Conservation (phyloP, 257 asterid species). For the Leptodermis oblonga region DNA sequence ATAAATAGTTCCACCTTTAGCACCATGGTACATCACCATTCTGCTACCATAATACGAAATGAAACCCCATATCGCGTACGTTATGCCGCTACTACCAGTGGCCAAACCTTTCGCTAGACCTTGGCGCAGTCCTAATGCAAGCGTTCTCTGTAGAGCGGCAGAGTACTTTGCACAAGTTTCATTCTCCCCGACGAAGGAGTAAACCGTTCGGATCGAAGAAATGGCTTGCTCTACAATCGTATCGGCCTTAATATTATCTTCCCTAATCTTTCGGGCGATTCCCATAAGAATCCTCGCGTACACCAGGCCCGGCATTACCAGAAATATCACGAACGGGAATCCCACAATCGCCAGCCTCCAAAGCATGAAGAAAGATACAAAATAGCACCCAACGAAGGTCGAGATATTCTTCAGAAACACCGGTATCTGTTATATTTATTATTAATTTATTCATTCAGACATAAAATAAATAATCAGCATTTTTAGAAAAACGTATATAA, state of each 20-base stretch:
- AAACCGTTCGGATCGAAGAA: constrained; percentile 76
- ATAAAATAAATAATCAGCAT: not conserved
- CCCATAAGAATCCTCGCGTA: constrained; percentile 67
- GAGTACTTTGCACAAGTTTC: constrained; percentile 46
- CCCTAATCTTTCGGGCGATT: constrained; percentile 54
- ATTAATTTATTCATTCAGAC: not conserved
- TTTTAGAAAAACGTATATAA: no score
- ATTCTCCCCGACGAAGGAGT: constrained; percentile 73
- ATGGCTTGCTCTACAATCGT: constrained; percentile 62
- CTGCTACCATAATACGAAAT: constrained; percentile 81
- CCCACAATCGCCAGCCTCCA: constrained; percentile 76
- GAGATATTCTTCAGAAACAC: constrained; percentile 63
- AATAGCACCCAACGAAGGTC: constrained; percentile 52
- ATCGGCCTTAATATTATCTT: constrained; percentile 63
- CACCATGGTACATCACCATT: no score
- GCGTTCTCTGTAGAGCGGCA: constrained; percentile 63
- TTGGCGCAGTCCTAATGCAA: constrained; percentile 58
- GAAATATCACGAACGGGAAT: constrained; percentile 43
- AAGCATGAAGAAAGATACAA: constrained; percentile 54
- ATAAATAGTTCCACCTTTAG: constrained; percentile 71
- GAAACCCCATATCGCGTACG: constrained; percentile 76
- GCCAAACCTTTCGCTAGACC: constrained; percentile 89
- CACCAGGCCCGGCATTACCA: constrained; percentile 28
- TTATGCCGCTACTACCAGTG: no score
- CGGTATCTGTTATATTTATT: constrained; percentile 12